A percentile compares a stretch with the other conserved stretches of the same genome.
phyloP scores from a whole-genome alignment of 2,329 filamentous ascomycete genomes.

The Diplocarpon rosae region DNA sequence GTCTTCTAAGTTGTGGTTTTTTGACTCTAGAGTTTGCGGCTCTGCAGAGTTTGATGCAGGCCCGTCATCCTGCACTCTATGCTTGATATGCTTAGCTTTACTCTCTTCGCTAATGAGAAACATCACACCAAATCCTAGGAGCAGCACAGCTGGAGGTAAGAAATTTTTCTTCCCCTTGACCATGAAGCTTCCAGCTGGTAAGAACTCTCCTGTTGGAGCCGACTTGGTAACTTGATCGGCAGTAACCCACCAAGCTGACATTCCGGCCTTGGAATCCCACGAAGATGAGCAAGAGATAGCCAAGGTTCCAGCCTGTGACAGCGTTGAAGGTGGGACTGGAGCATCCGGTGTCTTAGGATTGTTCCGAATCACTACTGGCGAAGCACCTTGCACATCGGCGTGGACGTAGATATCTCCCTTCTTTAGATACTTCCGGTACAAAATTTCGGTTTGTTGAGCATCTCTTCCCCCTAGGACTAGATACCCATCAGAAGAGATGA shows the following conservation, averaged over 20 bases:
- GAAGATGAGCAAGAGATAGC: conserved; percentile 77
- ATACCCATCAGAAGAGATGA: conserved; percentile 91
- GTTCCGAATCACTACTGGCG: conserved; percentile 86
- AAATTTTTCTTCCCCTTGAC: conserved; percentile 84
- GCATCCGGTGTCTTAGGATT: conserved; percentile 65
- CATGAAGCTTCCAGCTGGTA: conserved; percentile 69
- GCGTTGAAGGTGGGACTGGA: conserved; percentile 80
- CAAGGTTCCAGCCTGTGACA: conserved; percentile 80
- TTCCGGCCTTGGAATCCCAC: conserved; percentile 93
- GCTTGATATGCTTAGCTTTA: conserved; percentile 67
- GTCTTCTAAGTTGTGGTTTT: conserved; percentile 5
- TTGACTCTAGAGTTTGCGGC: not conserved
- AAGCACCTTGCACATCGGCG: conserved; percentile 75
- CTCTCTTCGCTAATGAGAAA: conserved; percentile 87
- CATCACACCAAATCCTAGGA: conserved; percentile 78
- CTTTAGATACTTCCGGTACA: conserved; percentile 78
- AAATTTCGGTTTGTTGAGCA: conserved; percentile 75
- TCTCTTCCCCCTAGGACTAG: conserved; percentile 84
- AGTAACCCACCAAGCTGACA: conserved; percentile 93
- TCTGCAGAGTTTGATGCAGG: not conserved
- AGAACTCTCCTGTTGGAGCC: conserved; percentile 65
- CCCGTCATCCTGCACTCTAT: conserved; percentile 42
- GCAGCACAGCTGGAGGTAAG: conserved; percentile 72
- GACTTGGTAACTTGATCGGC: conserved; percentile 86
- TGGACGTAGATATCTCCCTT: conserved; percentile 90